phyloP scores from a whole-genome alignment of 164 flowering plant genomes.

The Vitis labrusca region DNA sequence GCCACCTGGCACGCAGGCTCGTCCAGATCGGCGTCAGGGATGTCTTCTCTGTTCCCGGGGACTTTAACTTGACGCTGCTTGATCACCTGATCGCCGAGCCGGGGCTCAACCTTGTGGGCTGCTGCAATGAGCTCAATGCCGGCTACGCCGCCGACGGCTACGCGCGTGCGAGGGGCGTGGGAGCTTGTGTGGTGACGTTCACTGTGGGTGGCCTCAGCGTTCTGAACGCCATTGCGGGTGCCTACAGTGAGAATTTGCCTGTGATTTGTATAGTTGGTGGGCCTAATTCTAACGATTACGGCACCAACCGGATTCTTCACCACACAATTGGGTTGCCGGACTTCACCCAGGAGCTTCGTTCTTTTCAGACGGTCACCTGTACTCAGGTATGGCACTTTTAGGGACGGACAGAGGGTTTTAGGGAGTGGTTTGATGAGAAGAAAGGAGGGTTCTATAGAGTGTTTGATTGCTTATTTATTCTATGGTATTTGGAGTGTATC shows the following conservation, averaged over 20 bases:
- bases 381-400: slow-evolving; percentile 33
- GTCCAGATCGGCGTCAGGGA: slow-evolving; percentile 57
- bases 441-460: no score
- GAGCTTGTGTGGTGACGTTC: slow-evolving; percentile 70
- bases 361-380: slow-evolving; percentile 67
- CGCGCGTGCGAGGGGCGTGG: slow-evolving; percentile 61
- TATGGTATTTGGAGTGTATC: no score
- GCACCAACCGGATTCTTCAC: slow-evolving; percentile 60
- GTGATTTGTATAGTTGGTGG: slow-evolving; percentile 73
- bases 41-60: slow-evolving; percentile 71
- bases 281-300: slow-evolving; percentile 68
- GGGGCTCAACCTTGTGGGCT: slow-evolving; percentile 54
- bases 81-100: slow-evolving; percentile 68
- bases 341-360: slow-evolving; percentile 64
- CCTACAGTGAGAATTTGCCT: slow-evolving; percentile 73
- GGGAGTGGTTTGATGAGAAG: no score
- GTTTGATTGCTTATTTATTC: no score
- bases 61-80: slow-evolving; percentile 57
- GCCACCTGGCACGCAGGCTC: slow-evolving; percentile 62
- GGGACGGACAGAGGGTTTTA: no score
- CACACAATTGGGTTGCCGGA: slow-evolving; percentile 78
- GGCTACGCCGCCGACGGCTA: slow-evolving; percentile 82
- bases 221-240: slow-evolving; percentile 71
- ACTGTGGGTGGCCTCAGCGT: slow-evolving; percentile 73
- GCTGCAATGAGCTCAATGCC: slow-evolving; percentile 79